A percentile compares a stretch with the other conserved stretches of the same genome.
phyloP scores from a whole-genome alignment of 2,329 filamentous ascomycete species.

The Nothophaeocryptopus gaeumannii region DNA sequence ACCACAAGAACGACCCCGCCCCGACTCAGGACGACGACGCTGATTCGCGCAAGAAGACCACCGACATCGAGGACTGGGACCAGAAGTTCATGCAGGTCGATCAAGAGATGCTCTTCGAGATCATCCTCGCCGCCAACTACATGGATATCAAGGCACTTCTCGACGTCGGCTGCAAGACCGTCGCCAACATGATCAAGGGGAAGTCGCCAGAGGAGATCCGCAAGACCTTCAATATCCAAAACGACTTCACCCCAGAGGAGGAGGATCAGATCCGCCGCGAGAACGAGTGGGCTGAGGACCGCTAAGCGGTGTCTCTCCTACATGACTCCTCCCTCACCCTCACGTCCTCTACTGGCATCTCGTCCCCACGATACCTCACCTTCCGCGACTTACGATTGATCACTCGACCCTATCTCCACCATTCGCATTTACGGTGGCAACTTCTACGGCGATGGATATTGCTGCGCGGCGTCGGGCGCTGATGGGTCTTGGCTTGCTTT shows the following conservation, averaged over 20 bases:
- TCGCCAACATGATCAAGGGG: constrained; percentile 99
- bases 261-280: constrained; percentile 79
- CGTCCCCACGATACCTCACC: not conserved
- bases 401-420: not conserved
- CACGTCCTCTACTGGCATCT: not conserved
- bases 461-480: constrained; percentile 17
- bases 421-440: constrained; percentile 11
- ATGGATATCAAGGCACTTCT: constrained; percentile 98
- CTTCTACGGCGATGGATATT: constrained; percentile 12
- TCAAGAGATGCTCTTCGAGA: constrained; percentile 99
- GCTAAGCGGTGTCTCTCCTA: constrained; percentile 22
- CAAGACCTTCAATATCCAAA: constrained; percentile 99
- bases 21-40: constrained; percentile 81
- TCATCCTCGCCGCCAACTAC: constrained; percentile 97
- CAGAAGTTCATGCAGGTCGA: constrained; percentile 99
- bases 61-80: constrained; percentile 99
- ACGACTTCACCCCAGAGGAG: constrained; percentile 98
- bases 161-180: constrained; percentile 98
- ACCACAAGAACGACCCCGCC: constrained; percentile 88
- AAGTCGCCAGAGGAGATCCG: constrained; percentile 99
- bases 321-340: too few relatives aligned
- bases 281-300: constrained; percentile 51
- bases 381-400: not conserved
- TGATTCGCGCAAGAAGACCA: constrained; percentile 95
- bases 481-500: not conserved